Base-by-base conservation (phyloP, 2,329 filamentous ascomycete genomes). In the Pezicula rhizophila region DNA sequence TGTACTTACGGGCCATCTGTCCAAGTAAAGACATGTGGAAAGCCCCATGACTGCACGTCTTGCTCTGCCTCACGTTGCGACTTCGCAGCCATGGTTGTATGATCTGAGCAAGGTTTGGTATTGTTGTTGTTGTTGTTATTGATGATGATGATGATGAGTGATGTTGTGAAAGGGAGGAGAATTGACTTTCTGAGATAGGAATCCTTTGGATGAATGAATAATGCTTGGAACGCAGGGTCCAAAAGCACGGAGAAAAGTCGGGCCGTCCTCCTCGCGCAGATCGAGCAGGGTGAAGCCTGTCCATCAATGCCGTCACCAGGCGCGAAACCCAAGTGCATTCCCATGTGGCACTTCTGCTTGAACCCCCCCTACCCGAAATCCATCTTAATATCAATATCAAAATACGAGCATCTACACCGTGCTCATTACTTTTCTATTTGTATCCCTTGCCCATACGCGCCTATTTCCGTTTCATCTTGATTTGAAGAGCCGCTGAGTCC, bases 1-100 rank as follows among this genome's bases (percentile, higher is more conserved):
- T 20, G 31, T 33, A 75, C 80, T 63, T 75, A 87, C 84, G 82
- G 79, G 18, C 72, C 69, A 65, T 89, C 85, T 7, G 76, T 81
- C 84, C 85, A 89, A 2, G 83, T 87, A 55, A 87, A 87, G 60
- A 87, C 83, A 44, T 81, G 73, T 2, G 64, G 57, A 62, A 88
- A 89, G 1, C 85, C 85, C 84, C 85, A 88, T 1, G 77, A 79
- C 33, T 73, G 73, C 23, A 89, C 84, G 60, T 85, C 70, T 44
- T 70, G 67, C 63, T 89, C 84, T 34, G 71, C 70, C 37, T 78
- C 71, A 50, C 62, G 65, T 47, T 66, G 71, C 28, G 71, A 69
- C 57, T 70, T 73, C 12, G 46, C 11, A 47, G 50, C 23, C 57
- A 59, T 62, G 18, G 20, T 47, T 34, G 42, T 31, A 31, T 31